phyloP scores from a whole-genome alignment of 1,139 yeast genomes.

The Candida mesenterica region DNA sequence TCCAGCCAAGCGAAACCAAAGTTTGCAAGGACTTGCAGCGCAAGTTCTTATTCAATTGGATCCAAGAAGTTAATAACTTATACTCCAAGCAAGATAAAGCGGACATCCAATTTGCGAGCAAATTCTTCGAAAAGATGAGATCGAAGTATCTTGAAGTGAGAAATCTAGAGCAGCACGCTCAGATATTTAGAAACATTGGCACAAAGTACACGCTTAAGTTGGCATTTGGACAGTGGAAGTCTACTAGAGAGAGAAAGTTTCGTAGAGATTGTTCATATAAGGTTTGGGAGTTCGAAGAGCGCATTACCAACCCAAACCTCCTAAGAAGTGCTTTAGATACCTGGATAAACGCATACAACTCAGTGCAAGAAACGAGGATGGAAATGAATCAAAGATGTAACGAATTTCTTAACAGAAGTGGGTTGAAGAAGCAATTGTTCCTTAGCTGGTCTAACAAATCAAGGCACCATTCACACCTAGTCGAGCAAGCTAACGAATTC shows the following conservation, averaged over 20 bases:
- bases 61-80: background rate
- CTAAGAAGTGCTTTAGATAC: conserved; percentile 13
- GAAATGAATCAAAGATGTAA: conserved; percentile 16
- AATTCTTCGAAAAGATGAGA: conserved; percentile 15
- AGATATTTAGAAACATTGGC: conserved; percentile 7
- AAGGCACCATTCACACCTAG: conserved; percentile 7
- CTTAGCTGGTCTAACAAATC: conserved; percentile 18
- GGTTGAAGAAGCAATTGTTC: conserved; percentile 11
- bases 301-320: conserved; percentile 13
- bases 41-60: conserved; percentile 6
- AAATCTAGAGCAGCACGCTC: conserved; percentile 6
- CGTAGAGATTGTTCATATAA: conserved; percentile 17
- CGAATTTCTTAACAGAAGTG: conserved; percentile 13
- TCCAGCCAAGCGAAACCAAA: background rate
- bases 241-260: conserved; percentile 15
- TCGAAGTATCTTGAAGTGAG: conserved; percentile 2
- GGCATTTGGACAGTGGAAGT: conserved; percentile 20
- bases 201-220: conserved; percentile 6
- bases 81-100: conserved; percentile 13
- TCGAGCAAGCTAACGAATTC: conserved; percentile 20
- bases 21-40: background rate
- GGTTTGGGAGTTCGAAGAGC: conserved; percentile 15
- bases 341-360: conserved; percentile 26
- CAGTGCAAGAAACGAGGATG: conserved; percentile 9
- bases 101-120: conserved; percentile 20